Base-by-base conservation (phyloP, 345 rosid species). In the Acer campestre region DNA sequence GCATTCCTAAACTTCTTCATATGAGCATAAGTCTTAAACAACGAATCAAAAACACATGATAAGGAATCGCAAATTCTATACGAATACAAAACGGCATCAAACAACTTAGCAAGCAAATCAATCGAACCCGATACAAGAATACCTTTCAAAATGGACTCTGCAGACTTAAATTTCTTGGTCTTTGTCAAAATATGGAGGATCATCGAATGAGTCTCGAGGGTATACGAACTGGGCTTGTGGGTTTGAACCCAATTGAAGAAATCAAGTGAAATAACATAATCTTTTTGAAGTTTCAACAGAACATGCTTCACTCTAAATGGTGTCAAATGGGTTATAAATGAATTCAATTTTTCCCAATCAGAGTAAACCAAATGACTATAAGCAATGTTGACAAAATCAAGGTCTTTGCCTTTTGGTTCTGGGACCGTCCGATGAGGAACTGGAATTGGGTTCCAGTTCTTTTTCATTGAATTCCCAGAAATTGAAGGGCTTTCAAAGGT, bases 331-430 rank as follows among this genome's bases (percentile, higher is more conserved):
- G 83, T 11, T 0, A 91, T 75, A 16, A 91, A 70, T 23, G 80
- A 46, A 20, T 78, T 76, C 59, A 95, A 95, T 82, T 88, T 82
- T 59, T 83, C 88, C 98, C 95, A 93, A 70, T 92, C 91, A 55
- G 92, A 90, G 65, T 90, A 97, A 80, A 93, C 82, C 31, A 95
- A 85, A 79, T 95, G 97, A 85, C 98, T 90, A 79, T 89, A 88
- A 1, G 90, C 89, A 70, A 93, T 93, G 74, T 85, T 93, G 72
- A 95, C 88, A 78, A 93, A 89, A 74, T 95, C 98, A 61, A 92
- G 89, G 82, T 95, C 97, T 70, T 90, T 93, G 23, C 93, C 94
- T 82, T 64, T 88, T 10, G 91, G 91, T 38, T 90, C 90, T 58
- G 92, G 89, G 73, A 86, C 67, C 8, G 87, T 85, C 67, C 91